phyloP scores from a whole-genome alignment of 2,329 filamentous ascomycete species.

The Colletotrichum paranaense region DNA sequence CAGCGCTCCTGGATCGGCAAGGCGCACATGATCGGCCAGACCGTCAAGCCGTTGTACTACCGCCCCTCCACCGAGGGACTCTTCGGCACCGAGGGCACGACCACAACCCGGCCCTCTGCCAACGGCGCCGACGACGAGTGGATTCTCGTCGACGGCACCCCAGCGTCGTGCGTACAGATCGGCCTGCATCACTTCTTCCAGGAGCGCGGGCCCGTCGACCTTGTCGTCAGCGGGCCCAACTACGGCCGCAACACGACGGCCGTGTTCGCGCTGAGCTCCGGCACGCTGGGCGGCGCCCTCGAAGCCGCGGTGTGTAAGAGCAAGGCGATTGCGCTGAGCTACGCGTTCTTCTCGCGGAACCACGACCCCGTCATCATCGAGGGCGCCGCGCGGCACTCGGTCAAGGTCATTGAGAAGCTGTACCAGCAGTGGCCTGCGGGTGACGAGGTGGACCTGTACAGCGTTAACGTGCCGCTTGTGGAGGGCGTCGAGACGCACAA shows the following conservation, averaged over 20 bases:
- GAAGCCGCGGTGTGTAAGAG: conserved; percentile 79
- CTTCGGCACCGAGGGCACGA: conserved; percentile 69
- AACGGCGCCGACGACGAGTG: conserved; percentile 75
- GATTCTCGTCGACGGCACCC: conserved; percentile 84
- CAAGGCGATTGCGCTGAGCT: conserved; percentile 84
- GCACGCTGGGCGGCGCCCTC: conserved; percentile 81
- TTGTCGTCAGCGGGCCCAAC: conserved; percentile 84
- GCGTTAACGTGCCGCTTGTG: conserved; percentile 88
- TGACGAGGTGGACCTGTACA: conserved; percentile 82
- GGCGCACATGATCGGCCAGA: conserved; percentile 93
- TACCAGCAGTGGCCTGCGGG: conserved; percentile 78
- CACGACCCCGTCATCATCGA: conserved; percentile 86
- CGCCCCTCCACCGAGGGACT: conserved; percentile 61
- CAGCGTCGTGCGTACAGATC: conserved; percentile 84
- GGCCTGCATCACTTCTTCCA: conserved; percentile 84
- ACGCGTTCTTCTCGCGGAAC: conserved; percentile 87
- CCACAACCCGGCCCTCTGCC: conserved; percentile 65
- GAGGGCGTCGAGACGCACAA: conserved; percentile 78
- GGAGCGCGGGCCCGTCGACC: conserved; percentile 76
- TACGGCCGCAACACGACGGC: conserved; percentile 87
- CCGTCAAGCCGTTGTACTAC: conserved; percentile 87
- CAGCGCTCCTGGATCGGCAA: conserved; percentile 99
- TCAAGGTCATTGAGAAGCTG: conserved; percentile 83
- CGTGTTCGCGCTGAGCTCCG: conserved; percentile 81
- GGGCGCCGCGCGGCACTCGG: conserved; percentile 78